Base-by-base conservation (phyloP, 768 basidiomycete genomes). In the Xerocomellus chrysenteron region DNA sequence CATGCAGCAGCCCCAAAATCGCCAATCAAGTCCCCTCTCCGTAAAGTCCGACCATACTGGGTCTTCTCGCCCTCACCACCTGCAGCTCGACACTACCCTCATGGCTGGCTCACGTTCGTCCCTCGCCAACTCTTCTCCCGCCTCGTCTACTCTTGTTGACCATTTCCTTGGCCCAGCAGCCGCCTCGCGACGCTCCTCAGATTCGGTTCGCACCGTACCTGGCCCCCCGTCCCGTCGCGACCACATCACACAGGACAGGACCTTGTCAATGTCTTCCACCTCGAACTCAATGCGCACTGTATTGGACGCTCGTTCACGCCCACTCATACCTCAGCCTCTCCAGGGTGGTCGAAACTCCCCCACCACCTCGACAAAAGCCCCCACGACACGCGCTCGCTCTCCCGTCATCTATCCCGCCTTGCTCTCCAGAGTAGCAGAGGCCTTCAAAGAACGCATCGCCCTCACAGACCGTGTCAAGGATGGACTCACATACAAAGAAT, bases 381-480 rank as follows among this genome's bases (percentile, higher is more conserved):
- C 62, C 45, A 56, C 68, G 42, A 66, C 77, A 26, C 81, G 79
- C 42, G 30, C 46, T 28, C 84, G 86, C 65, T 79, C 85, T 36
- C 91, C 92, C 28, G 78, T 88, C 42, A 87, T 98, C 50, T 97
- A 98, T 75, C 95, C 97, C n/a, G 97, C 97, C 2, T 78, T 98
- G 24, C 82, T 98, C 8, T 98, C 95, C 21, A 88, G 89, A 56
- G 94, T 99, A 12, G 94, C 95, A 2, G 91, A 93, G 59, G 93
- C 92, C 4, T 97, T 99, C 76, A 87, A 87, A 48, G 83, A 89
- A 56, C 87, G 93, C 44, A 85, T 98, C 65, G 65, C 76, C 13
- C 75, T 93, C 45, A 68, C 82, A 11, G 95, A 98, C 74, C 82
- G 89, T 50, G 74, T 89, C 72, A 99, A 99, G 73, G 95, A 99